These are phyloP conservation scores for Leccinum sublutescens DNA, from an alignment of 768 basidiomycete species.

Conservation along the genomic window DNA sequence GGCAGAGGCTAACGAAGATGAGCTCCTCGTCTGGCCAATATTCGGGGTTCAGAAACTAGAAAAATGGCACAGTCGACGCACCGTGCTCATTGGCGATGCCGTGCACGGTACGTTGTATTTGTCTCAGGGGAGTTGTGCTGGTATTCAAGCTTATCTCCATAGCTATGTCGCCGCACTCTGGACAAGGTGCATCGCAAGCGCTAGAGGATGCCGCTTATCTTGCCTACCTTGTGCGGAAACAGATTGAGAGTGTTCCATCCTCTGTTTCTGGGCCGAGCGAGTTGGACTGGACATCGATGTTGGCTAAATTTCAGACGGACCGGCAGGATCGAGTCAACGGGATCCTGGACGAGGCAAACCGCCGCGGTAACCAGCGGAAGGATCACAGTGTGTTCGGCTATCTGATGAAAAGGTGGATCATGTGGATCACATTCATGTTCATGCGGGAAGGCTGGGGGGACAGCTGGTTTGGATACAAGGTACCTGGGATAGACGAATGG, in stretches of 20 bases:
- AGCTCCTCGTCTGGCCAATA: constrained; percentile 29
- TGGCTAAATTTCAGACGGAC: constrained; percentile 25
- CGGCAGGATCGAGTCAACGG: constrained; percentile 25
- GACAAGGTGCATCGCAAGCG: constrained; percentile 32
- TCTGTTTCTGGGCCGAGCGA: not conserved
- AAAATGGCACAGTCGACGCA: constrained; percentile 24
- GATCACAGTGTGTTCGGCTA: constrained; percentile 18
- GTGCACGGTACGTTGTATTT: constrained; percentile 26
- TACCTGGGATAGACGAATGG: constrained; percentile 29
- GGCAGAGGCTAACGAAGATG: constrained; percentile 13
- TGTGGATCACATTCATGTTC: constrained; percentile 23
- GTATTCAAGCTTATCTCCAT: not conserved
- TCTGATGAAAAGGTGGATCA: constrained; percentile 26
- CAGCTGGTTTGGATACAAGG: constrained; percentile 30
- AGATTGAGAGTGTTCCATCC: constrained; percentile 4
- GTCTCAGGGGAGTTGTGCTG: not conserved
- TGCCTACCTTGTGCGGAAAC: constrained; percentile 24
- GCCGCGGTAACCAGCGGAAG: constrained; percentile 25
- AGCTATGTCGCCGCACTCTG: constrained; percentile 34
- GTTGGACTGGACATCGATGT: constrained; percentile 14
- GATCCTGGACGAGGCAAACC: constrained; percentile 29
- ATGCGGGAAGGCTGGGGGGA: constrained; percentile 29
- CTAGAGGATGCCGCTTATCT: constrained; percentile 33
- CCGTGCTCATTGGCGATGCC: constrained; percentile 33
- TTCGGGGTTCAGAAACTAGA: constrained; percentile 25